Percentiles rank a stretch among this genome's conserved stretches.
Evolutionary conservation across 2,329 filamentous ascomycete genomes (phyloP).

Genomic region (Cladosporium sp.): DNA sequence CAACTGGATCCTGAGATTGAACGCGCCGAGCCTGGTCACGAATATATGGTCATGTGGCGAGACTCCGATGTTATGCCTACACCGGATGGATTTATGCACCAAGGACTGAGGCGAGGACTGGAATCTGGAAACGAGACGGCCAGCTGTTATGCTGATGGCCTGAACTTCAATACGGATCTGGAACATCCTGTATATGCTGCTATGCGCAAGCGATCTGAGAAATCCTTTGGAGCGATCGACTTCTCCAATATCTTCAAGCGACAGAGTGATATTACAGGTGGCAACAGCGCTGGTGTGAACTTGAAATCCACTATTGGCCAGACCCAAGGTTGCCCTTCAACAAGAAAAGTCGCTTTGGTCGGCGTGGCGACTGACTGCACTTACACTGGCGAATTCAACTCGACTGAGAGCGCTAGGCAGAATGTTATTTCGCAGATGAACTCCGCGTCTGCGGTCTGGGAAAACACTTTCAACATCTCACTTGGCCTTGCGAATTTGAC

Average conservation of each 20-base stretch:
- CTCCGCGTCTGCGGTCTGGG: constrained; percentile 79
- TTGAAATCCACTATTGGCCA: constrained; percentile 74
- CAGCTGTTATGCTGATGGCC: constrained; percentile 66
- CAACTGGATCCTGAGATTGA: constrained; percentile 65
- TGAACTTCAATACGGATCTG: constrained; percentile 72
- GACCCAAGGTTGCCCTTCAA: constrained; percentile 77
- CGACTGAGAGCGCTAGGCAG: constrained; percentile 57
- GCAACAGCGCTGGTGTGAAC: constrained; percentile 77
- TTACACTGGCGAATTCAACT: constrained; percentile 71
- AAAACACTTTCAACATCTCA: constrained; percentile 90
- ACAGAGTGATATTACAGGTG: constrained; percentile 63
- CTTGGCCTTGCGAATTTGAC: constrained; percentile 84
- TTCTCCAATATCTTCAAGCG: constrained; percentile 64
- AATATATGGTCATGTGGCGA: constrained; percentile 86
- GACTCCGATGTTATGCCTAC: constrained; percentile 71
- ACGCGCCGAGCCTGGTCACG: constrained; percentile 49
- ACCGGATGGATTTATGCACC: constrained; percentile 39
- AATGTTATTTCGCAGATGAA: constrained; percentile 85
- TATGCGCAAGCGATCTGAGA: constrained; percentile 51
- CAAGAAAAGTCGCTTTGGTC: constrained; percentile 86
- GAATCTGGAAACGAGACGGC: constrained; percentile 15
- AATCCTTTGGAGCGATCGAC: constrained; percentile 57
- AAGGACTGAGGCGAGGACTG: constrained; percentile 54
- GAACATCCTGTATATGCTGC: constrained; percentile 62
- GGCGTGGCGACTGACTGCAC: constrained; percentile 92